A percentile compares a stretch with the other conserved stretches of the same genome.
Evolutionary conservation across 306 rosid genomes (phyloP).

Genomic region (Morella rubra): DNA sequence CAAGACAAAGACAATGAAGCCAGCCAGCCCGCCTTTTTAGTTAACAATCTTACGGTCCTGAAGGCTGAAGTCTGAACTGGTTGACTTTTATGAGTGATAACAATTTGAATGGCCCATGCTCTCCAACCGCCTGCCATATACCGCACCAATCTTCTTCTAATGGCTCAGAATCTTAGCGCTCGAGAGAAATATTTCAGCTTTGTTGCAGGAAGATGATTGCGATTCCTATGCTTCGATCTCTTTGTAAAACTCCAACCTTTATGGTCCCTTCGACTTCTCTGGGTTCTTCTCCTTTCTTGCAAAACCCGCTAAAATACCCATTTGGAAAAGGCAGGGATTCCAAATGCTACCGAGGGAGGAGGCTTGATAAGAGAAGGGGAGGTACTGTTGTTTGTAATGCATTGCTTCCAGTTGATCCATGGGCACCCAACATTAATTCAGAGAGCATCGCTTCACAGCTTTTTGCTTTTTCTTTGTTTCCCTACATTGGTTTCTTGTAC

Average conservation of each 20-base stretch:
- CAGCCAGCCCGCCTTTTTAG: not conserved
- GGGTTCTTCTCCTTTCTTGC: constrained; percentile 21
- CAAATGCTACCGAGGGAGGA: constrained; percentile 7
- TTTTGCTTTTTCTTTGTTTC: constrained; percentile 78
- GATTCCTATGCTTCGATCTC: constrained; percentile 22
- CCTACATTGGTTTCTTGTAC: constrained; percentile 85
- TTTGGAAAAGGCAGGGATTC: constrained; percentile 17
- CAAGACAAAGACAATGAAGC: not conserved
- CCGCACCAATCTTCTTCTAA: not conserved
- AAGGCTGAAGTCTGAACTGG: not conserved
- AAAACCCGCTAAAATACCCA: constrained; percentile 14
- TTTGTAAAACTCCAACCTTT: constrained; percentile 30
- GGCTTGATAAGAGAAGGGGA: constrained; percentile 27
- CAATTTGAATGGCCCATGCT: not conserved
- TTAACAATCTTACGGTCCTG: constrained; percentile 2
- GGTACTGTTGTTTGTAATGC: constrained; percentile 46
- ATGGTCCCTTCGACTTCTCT: constrained; percentile 31
- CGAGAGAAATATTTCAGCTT: not conserved
- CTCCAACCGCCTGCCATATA: constrained; percentile 1
- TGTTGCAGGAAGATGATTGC: constrained; percentile 19
- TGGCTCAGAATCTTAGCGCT: not conserved
- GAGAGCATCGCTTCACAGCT: constrained; percentile 87
- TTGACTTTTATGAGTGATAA: constrained; percentile 12
- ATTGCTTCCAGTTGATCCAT: constrained; percentile 74
- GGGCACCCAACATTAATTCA: constrained; percentile 85